Percentiles rank a stretch among this genome's conserved stretches.
Conservation (phyloP, 129 eudicot genomes). For the Scalesia atractyloides region DNA sequence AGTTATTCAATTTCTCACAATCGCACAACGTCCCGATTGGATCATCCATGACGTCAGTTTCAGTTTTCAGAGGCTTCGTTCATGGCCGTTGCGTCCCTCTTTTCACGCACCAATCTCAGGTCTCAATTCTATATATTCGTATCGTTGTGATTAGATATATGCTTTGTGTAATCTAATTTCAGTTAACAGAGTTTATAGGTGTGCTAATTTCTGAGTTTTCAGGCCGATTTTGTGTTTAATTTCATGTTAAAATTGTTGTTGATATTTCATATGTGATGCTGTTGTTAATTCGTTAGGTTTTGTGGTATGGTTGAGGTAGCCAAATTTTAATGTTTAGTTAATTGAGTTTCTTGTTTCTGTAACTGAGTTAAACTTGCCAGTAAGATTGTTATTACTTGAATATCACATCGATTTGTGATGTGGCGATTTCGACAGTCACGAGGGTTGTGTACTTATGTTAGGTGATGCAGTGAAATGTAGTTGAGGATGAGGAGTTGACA, state of each 20-base stretch:
- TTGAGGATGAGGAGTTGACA: background rate
- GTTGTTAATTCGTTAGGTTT: background rate
- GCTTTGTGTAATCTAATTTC: background rate
- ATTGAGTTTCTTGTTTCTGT: constrained; percentile 1
- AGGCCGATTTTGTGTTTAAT: constrained; percentile 2
- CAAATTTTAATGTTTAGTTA: background rate
- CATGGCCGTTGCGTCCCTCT: constrained; percentile 56
- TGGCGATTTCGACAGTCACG: background rate
- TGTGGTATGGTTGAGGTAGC: background rate
- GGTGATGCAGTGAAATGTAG: background rate
- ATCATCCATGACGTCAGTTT: constrained; percentile 57
- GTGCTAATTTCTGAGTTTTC: background rate
- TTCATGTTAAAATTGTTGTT: background rate
- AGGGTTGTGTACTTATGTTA: background rate
- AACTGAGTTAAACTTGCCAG: background rate
- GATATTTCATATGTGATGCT: background rate
- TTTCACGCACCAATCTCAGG: constrained; percentile 61
- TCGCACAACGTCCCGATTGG: no score
- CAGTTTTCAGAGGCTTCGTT: constrained; percentile 53
- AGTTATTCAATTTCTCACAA: constrained; percentile 1
- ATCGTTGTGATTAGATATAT: background rate
- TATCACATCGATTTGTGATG: background rate
- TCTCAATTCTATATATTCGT: constrained; percentile 7
- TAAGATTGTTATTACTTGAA: background rate
- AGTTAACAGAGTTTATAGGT: background rate